Percentiles rank a stretch among this genome's conserved stretches.
These are phyloP conservation scores for Akebia trifoliata DNA, from an alignment of 164 flowering plant genomes.

Conservation along the genomic window DNA sequence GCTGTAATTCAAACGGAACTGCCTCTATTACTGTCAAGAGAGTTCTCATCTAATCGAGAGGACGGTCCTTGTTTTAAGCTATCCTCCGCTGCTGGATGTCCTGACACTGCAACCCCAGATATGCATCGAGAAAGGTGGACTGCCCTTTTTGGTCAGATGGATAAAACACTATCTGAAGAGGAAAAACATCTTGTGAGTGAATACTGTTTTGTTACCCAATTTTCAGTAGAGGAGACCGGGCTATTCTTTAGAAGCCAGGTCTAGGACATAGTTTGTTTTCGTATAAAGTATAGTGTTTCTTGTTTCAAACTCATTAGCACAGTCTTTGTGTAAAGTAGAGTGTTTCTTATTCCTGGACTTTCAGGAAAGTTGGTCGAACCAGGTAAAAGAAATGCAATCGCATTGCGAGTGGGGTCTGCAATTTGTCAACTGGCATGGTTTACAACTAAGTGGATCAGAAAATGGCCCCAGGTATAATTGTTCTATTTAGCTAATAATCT, in stretches of 20 bases:
- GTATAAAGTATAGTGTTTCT: too few relatives aligned
- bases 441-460: constrained; percentile 25
- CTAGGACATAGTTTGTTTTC: too few relatives aligned
- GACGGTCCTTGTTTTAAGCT: constrained; percentile 33
- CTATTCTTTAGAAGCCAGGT: too few relatives aligned
- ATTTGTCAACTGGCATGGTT: constrained; percentile 21
- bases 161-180: constrained; percentile 68
- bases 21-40: constrained; percentile 57
- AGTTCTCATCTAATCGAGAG: constrained; percentile 48
- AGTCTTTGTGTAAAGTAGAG: too few relatives aligned
- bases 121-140: constrained; percentile 65
- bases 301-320: too few relatives aligned
- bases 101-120: constrained; percentile 28
- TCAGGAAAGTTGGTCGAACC: constrained; percentile 69
- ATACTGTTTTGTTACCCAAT: too few relatives aligned
- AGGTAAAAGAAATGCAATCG: constrained; percentile 71
- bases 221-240: too few relatives aligned
- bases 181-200: constrained; percentile 72
- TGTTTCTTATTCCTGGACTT: too few relatives aligned
- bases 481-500: neutral
- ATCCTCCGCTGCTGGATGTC: too few relatives aligned
- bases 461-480: constrained; percentile 35
- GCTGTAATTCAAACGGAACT: constrained; percentile 63
- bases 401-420: constrained; percentile 68
- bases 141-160: constrained; percentile 73